Evolutionary conservation across 23 red algal species (phyloP), one percentile per base, ranked within the genome.

Genomic region (Gracilaria gracilis): DNA sequence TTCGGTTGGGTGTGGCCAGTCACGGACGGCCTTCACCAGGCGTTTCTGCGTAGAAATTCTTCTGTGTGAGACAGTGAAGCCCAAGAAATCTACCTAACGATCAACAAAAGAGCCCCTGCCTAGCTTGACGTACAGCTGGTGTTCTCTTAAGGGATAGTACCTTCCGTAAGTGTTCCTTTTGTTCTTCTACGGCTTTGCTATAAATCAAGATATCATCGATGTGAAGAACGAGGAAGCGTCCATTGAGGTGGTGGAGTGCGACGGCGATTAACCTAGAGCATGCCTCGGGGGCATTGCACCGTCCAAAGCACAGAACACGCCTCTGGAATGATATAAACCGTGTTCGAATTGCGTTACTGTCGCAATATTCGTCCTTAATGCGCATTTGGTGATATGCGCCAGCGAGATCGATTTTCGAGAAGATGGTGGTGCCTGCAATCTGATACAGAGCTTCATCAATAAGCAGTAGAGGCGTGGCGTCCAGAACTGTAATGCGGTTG

Each of bases 201-300:
- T 88, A 88, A 1, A 88, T 15, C 7, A 88, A 44, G 12, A 88
- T 50, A 57, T 88, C 84, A 58, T 88, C 67, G 28, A 78, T 32
- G 44, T 57, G 77, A 4, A 88, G 66, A 2, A 78, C 84, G 7
- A 88, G 65, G 39, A 9, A 88, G 14, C 58, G 11, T 53, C 67
- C 48, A 75, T 88, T 39, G 29, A 88, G 31, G 37, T 58, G 25
- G 4, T 36, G 42, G 21, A 88, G 71, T 12, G 31, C 9, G 37
- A 16, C 19, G 16, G 36, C 0, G 17, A 57, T 21, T 23, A 81
- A 34, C 20, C 35, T 55, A 17, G 32, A 66, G 46, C 19, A 21
- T n/a, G n/a, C n/a, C n/a, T n/a, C n/a, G n/a, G n/a, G n/a, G n/a
- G n/a, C n/a, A n/a, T n/a, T n/a, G n/a, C n/a, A n/a, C n/a, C n/a